Evolutionary conservation across 805 yeast species (phyloP).

Genomic region (Clavispora fructus): DNA sequence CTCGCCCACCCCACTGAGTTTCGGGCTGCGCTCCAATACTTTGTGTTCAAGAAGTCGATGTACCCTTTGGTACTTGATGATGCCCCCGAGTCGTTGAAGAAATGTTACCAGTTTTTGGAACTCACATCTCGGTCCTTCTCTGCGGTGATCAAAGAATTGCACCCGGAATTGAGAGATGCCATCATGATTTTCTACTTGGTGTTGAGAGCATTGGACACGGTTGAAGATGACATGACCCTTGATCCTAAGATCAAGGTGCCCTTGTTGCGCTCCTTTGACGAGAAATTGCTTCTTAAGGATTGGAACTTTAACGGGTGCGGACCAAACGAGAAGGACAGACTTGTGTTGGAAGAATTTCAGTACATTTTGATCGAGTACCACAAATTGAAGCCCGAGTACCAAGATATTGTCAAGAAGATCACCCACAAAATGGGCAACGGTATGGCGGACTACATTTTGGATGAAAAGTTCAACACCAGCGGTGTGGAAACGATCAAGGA

Average conservation of each 20-base stretch:
- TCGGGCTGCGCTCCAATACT: conserved; percentile 59
- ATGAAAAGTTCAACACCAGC: conserved; percentile 69
- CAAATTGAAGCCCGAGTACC: conserved; percentile 66
- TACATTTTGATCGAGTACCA: conserved; percentile 65
- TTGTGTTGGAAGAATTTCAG: conserved; percentile 77
- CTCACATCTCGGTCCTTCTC: conserved; percentile 86
- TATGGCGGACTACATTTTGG: conserved; percentile 88
- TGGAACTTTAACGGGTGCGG: conserved; percentile 81
- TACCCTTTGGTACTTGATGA: conserved; percentile 43
- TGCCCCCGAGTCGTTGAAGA: conserved; percentile 29
- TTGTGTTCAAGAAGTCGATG: conserved; percentile 44
- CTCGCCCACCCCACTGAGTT: conserved; percentile 68
- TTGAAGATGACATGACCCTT: conserved; percentile 93
- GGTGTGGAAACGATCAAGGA: conserved; percentile 79
- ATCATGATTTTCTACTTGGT: conserved; percentile 81
- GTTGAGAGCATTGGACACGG: conserved; percentile 87
- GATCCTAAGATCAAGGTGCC: conserved; percentile 69
- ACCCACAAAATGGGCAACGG: conserved; percentile 91
- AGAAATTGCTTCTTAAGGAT: conserved; percentile 55
- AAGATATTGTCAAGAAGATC: conserved; percentile 71
- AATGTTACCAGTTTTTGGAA: conserved; percentile 65
- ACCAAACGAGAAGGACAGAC: conserved; percentile 75
- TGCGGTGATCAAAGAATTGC: conserved; percentile 86
- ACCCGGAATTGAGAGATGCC: conserved; percentile 81
- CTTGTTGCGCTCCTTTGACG: conserved; percentile 61